Evolutionary conservation across 208 protist species (phyloP), one percentile per base, ranked within the genome.

Genomic region (Trypanosoma cruzi): DNA sequence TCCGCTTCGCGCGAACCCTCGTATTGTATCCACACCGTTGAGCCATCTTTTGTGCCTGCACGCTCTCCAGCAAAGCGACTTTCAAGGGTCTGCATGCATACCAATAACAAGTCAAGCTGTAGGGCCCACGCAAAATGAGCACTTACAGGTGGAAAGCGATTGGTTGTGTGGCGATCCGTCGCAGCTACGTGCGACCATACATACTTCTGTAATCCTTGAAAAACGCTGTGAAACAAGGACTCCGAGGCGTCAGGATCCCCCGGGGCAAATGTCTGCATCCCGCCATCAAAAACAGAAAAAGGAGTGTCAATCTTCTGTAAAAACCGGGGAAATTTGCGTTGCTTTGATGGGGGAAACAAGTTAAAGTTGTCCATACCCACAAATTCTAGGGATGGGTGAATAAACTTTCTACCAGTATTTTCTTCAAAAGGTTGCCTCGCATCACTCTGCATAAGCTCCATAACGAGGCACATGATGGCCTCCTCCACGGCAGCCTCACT

Each of bases 131-230:
- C 88, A 71, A 92, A 84, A 49, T 73, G 37, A 0, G 82, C 56
- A 10, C 77, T 83, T 42, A 86, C 76, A 48, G 77, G 64, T 20
- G 74, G 62, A 14, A 78, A 66, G 4, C 29, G 65, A 63, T 20
- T 60, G 36, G 11, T 70, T 26, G 22, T 34, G 44, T 56, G 50
- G 40, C 20, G 67, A 20, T 22, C n/a, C 22, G 46, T 13, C 20
- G 72, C 65, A 16, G 71, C 63, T 7, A 96, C 79, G 34, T 88
- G 87, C 16, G 75, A 70, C 31, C 82, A 71, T 24, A 96, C 81
- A 70, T 96, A 96, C 66, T 86, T 89, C 8, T 76, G 64, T 20
- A 96, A 59, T 7, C 77, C 85, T 14, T 82, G 63, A 10, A 82
- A 53, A 16, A 87, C 70, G 14, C 71, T 75, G 60, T 85, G 64